These are phyloP conservation scores for Vinca minor DNA, from an alignment of 257 asterid species.

Conservation along the genomic window DNA sequence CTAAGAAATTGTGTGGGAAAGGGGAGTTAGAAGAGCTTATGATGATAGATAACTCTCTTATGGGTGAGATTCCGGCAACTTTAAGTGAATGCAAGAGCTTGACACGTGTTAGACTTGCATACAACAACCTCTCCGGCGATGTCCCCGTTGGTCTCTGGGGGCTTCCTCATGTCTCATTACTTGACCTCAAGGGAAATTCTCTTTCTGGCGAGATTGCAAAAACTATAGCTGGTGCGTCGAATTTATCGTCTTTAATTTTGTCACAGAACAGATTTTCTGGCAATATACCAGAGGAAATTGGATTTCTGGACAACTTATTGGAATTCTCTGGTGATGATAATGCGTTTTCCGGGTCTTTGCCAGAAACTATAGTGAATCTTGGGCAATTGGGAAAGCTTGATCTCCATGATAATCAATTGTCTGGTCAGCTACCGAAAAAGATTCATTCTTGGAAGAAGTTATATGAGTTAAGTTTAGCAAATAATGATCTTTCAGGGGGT, in stretches of 20 bases:
- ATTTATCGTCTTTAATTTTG: slow-evolving; percentile 63
- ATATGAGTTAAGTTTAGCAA: slow-evolving; percentile 73
- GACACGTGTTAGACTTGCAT: slow-evolving; percentile 65
- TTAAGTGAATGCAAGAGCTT: slow-evolving; percentile 68
- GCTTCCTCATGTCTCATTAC: slow-evolving; percentile 72
- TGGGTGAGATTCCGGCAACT: slow-evolving; percentile 65
- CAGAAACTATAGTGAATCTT: slow-evolving; percentile 63
- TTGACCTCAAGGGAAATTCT: slow-evolving; percentile 64
- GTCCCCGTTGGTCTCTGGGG: slow-evolving; percentile 88
- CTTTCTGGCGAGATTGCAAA: slow-evolving; percentile 72
- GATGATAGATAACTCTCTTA: slow-evolving; percentile 55
- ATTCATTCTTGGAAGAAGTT: slow-evolving; percentile 68
- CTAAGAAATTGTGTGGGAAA: slow-evolving; percentile 47
- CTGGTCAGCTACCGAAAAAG: slow-evolving; percentile 65
- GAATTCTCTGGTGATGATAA: slow-evolving; percentile 61
- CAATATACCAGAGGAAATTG: slow-evolving; percentile 66
- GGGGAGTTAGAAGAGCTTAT: slow-evolving; percentile 61
- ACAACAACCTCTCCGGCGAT: slow-evolving; percentile 60
- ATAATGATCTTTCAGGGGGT: slow-evolving; percentile 59
- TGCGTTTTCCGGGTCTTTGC: slow-evolving; percentile 59
- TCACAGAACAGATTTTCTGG: slow-evolving; percentile 80
- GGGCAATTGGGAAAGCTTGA: slow-evolving; percentile 80
- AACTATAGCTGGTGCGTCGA: slow-evolving; percentile 66
- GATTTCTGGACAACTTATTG: slow-evolving; percentile 53
- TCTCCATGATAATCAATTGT: slow-evolving; percentile 60